A percentile compares a stretch with the other conserved stretches of the same genome.
phyloP scores from a whole-genome alignment of 495 filamentous ascomycete genomes.

The Bathelium albidoporum region DNA sequence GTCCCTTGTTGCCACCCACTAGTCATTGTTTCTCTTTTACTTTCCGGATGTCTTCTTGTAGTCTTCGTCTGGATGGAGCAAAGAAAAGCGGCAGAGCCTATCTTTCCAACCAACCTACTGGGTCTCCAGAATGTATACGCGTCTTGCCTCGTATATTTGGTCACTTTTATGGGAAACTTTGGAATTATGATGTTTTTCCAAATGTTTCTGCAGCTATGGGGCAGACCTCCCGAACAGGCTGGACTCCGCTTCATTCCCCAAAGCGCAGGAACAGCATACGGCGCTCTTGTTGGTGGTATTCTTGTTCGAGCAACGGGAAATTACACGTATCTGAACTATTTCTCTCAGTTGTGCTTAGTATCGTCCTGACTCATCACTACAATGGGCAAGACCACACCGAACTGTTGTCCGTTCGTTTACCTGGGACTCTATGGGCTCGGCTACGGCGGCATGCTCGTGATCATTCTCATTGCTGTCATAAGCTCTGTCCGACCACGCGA shows the following conservation, averaged over 20 bases:
- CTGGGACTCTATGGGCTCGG: constrained; percentile 60
- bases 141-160: no score
- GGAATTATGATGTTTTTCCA: no score
- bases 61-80: constrained; percentile 59
- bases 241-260: no score
- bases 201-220: no score
- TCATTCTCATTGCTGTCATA: constrained; percentile 68
- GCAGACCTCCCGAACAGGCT: no score
- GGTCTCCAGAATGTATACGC: constrained; percentile 47
- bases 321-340: constrained; percentile 72
- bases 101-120: constrained; percentile 74
- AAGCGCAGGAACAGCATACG: no score
- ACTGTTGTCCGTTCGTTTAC: constrained; percentile 55
- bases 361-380: constrained; percentile 32
- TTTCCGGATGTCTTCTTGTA: constrained; percentile 53
- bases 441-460: constrained; percentile 69
- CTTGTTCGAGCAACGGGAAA: no score
- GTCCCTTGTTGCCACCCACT: constrained; percentile 78
- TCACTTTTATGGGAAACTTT: constrained; percentile 51
- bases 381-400: constrained; percentile 46
- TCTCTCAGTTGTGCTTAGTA: constrained; percentile 53
- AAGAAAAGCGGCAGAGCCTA: constrained; percentile 57
- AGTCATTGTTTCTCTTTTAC: constrained; percentile 56
- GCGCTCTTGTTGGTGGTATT: no score
- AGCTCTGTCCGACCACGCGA: constrained; percentile 68